Evolutionary conservation across 2,329 filamentous ascomycete genomes (phyloP), one percentile per base, ranked within the genome.

Genomic region (Ceratocystis cacaofunesta): DNA sequence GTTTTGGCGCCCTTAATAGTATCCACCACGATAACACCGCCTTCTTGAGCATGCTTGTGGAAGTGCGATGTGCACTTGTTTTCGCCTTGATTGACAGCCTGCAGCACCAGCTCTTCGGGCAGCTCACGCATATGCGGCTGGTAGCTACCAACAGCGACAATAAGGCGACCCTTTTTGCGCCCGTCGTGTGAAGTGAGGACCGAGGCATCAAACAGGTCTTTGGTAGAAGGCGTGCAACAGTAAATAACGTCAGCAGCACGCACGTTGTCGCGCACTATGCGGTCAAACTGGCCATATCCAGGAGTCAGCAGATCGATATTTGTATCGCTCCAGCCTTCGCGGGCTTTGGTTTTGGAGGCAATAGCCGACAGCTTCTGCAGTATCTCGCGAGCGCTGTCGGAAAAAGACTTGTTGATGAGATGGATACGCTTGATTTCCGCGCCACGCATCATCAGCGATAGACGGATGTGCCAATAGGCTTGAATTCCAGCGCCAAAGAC

Each of bases 391-490:
- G 82, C 84, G 57, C 78, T 80, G 7, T 84, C 80, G 64, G 78
- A 81, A 72, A 89, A 89, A 64, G 80, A 79, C 43, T 89, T 85
- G 71, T 92, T 95, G 72, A 96, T 86, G 71, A 96, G 86, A 75
- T 92, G 87, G 61, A 96, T 82, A 67, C 87, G 84, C 70, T 86
- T 85, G 70, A 96, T 86, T 22, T 90, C 89, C 58, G 77, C 65
- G 1, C 84, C 84, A 25, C 82, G 87, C 62, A 94, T 80, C 69
- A 92, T 80, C 10, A 97, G 80, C 0, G 92, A 87, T 3, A 97
- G 81, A 0, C 91, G 86, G 55, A 95, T 84, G 73, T 96, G 92
- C 92, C 92, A 97, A 77, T 92, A 95, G 12, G 92, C 92, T 77
- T 96, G 92, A 70, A 87, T 85, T 58, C 92, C 92, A 43, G 88